Conservation (phyloP, 208 protist species). For the Crithidia acanthocephali region DNA sequence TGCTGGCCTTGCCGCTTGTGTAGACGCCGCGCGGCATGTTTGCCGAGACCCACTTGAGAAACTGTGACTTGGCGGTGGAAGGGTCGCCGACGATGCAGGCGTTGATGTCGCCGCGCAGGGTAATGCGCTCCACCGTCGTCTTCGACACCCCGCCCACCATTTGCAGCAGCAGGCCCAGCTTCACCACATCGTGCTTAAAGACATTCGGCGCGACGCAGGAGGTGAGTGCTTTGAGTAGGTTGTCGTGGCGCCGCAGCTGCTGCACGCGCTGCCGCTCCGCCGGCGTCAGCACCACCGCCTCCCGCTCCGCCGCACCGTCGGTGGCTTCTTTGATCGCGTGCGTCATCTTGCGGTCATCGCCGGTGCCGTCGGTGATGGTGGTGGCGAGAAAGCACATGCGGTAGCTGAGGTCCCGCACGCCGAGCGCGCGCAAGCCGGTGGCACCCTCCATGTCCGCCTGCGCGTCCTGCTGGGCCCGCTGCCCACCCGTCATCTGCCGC, state of each 20-base stretch:
- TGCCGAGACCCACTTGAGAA: constrained; percentile 97
- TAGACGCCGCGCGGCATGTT: constrained; percentile 97
- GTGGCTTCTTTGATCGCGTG: constrained; percentile 76
- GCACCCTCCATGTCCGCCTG: constrained; percentile 93
- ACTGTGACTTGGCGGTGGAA: constrained; percentile 99
- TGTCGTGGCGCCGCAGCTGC: constrained; percentile 75
- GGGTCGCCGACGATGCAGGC: constrained; percentile 99
- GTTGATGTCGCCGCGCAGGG: constrained; percentile 99
- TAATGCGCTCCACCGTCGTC: constrained; percentile 93
- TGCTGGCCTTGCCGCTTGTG: constrained; percentile 98
- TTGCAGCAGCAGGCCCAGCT: constrained; percentile 98
- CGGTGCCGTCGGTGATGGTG: constrained; percentile 88
- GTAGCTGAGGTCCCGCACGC: constrained; percentile 98
- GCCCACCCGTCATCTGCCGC: constrained; percentile 79
- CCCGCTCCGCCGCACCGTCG: constrained; percentile 38
- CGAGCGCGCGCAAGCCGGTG: constrained; percentile 96
- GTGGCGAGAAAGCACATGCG: constrained; percentile 97
- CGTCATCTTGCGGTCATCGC: constrained; percentile 89
- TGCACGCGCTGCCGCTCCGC: constrained; percentile 82
- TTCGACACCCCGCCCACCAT: constrained; percentile 99
- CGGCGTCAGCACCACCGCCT: constrained; percentile 60
- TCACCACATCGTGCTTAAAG: constrained; percentile 98
- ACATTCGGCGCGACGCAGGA: constrained; percentile 94
- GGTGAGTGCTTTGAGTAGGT: constrained; percentile 92
- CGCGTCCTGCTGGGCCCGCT: constrained; percentile 83